A percentile compares a stretch with the other conserved stretches of the same genome.
Conservation (phyloP, 495 filamentous ascomycete species). For the Trichoderma virens region DNA sequence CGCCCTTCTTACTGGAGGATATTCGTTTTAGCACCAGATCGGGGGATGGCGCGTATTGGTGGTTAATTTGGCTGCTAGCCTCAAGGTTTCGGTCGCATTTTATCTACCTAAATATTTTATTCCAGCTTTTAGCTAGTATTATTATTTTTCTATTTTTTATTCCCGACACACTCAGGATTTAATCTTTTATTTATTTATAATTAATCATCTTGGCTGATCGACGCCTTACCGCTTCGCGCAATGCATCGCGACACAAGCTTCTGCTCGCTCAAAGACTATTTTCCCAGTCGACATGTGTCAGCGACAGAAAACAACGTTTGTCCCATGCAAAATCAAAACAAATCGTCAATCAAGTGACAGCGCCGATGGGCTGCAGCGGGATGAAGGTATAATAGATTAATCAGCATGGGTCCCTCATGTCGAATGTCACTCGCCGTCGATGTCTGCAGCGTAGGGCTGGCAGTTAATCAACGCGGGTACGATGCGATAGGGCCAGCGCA, state of each 20-base stretch:
- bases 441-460: slow-evolving; percentile 9
- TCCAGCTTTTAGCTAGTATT: too few relatives aligned
- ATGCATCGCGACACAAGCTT: neutral
- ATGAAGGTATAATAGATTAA: neutral
- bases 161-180: too few relatives aligned
- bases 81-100: neutral
- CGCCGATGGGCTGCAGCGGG: neutral
- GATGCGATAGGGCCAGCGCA: too few relatives aligned
- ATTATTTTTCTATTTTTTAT: too few relatives aligned
- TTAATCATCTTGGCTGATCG: too few relatives aligned
- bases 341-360: neutral
- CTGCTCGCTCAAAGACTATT: neutral
- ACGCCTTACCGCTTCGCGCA: neutral
- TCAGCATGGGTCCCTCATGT: neutral
- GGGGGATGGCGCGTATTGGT: neutral
- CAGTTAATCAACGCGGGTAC: neutral
- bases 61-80: neutral
- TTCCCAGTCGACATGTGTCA: neutral
- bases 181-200: too few relatives aligned
- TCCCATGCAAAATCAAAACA: neutral
- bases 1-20: neutral
- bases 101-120: neutral
- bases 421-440: neutral
- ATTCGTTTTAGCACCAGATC: neutral
- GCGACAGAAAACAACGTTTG: neutral